Conservation (phyloP, 768 basidiomycete species). For the Lactarius psammicola region DNA sequence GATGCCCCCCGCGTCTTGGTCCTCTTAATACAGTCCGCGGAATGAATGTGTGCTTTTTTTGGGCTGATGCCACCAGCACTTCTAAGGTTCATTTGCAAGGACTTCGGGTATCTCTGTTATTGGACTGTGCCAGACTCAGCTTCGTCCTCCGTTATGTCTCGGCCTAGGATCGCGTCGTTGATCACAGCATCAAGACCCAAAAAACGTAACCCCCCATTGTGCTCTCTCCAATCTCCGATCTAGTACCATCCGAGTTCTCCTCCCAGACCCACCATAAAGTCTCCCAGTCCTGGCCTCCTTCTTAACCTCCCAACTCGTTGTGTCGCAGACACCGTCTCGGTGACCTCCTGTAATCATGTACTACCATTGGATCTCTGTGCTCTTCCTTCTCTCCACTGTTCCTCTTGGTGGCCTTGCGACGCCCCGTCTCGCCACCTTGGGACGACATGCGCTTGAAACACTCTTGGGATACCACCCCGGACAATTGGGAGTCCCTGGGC, state of each 20-base stretch:
- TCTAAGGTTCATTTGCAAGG: not conserved
- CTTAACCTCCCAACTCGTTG: not conserved
- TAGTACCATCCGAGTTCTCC: too few relatives aligned
- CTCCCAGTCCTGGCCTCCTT: not conserved
- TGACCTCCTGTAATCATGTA: not conserved
- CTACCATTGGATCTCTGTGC: not conserved
- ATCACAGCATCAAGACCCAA: not conserved
- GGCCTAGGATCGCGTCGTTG: too few relatives aligned
- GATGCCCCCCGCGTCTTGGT: too few relatives aligned
- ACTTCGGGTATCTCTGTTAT: not conserved
- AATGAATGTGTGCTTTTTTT: not conserved
- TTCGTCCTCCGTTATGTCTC: too few relatives aligned
- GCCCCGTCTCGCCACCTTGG: not conserved
- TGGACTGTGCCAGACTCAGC: too few relatives aligned
- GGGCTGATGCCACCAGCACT: not conserved
- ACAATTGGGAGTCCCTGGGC: not conserved
- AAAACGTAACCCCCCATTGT: too few relatives aligned
- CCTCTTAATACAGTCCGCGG: too few relatives aligned
- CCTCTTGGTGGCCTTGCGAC: not conserved
- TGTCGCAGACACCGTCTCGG: not conserved
- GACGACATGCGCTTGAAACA: not conserved
- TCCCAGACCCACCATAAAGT: not conserved
- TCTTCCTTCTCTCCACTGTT: not conserved
- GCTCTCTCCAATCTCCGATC: too few relatives aligned
- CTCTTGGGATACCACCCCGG: not conserved